Evolutionary conservation across 2,329 filamentous ascomycete species (phyloP).

Genomic region (Aspergillus jensenii): DNA sequence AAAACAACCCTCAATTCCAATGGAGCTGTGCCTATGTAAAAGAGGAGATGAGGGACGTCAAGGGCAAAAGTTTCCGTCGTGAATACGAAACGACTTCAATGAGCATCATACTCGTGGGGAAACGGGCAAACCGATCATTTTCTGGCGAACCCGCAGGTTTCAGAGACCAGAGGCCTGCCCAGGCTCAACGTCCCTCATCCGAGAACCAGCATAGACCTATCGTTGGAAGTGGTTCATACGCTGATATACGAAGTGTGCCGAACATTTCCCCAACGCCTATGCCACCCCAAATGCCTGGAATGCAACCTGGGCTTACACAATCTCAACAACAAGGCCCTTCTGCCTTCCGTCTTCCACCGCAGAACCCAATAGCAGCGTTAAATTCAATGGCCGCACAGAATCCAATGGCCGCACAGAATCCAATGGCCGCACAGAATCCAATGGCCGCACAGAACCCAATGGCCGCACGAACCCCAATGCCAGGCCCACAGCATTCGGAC

Average conservation of each 20-base stretch:
- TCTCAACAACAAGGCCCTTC: not conserved
- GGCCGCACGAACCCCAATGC: conserved; percentile 2
- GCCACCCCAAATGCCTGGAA: conserved; percentile 2
- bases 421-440: too few species aligned
- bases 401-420: too few species aligned
- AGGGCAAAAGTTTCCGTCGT: conserved; percentile 27
- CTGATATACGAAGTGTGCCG: conserved; percentile 4
- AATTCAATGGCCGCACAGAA: too few species aligned
- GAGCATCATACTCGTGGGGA: conserved; percentile 35
- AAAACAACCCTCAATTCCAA: conserved; percentile 29
- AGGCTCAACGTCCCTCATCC: not conserved
- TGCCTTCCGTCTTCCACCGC: conserved; percentile 3
- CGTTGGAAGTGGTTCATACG: not conserved
- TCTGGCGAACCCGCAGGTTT: conserved; percentile 13
- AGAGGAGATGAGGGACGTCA: conserved; percentile 27
- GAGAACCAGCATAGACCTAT: conserved; percentile 9
- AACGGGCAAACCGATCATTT: conserved; percentile 20
- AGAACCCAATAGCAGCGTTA: not conserved
- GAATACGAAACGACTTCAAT: conserved; percentile 34
- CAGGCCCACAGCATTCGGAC: conserved; percentile 1
- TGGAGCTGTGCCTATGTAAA: conserved; percentile 42
- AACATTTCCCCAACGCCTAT: conserved; percentile 2
- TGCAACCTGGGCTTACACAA: conserved; percentile 11
- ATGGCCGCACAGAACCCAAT: not conserved
- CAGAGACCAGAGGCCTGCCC: conserved; percentile 10